These are phyloP conservation scores for Barnettozyma hawaiiensis DNA, from an alignment of 1,139 yeast genomes.

Conservation along the genomic window DNA sequence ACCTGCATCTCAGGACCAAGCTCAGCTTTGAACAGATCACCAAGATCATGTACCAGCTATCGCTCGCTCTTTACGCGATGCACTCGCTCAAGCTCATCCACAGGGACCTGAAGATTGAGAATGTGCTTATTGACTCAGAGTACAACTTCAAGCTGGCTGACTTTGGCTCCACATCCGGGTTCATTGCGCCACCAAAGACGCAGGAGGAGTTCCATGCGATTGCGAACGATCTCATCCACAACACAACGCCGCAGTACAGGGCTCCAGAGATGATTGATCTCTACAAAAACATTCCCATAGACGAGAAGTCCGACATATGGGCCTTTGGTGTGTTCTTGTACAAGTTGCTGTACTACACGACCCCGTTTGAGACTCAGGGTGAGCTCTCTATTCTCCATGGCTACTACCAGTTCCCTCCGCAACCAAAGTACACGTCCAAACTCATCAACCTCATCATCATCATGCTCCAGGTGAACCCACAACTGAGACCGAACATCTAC, in stretches of 20 bases:
- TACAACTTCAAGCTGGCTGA: slow-evolving; percentile 68
- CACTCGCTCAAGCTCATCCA: slow-evolving; percentile 60
- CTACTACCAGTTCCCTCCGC: slow-evolving; percentile 50
- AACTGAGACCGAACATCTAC: slow-evolving; percentile 64
- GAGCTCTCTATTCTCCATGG: slow-evolving; percentile 63
- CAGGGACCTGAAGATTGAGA: slow-evolving; percentile 75
- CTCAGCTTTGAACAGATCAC: slow-evolving; percentile 57
- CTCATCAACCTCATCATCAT: slow-evolving; percentile 56
- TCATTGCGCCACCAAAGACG: slow-evolving; percentile 57
- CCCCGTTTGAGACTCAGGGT: slow-evolving; percentile 87
- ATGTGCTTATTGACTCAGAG: slow-evolving; percentile 56
- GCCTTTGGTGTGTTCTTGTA: slow-evolving; percentile 89
- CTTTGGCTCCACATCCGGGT: slow-evolving; percentile 86
- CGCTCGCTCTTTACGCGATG: slow-evolving; percentile 68
- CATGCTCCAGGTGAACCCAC: slow-evolving; percentile 63
- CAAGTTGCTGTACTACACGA: slow-evolving; percentile 87
- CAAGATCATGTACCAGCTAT: slow-evolving; percentile 60
- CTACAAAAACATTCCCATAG: slow-evolving; percentile 77
- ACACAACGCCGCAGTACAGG: slow-evolving; percentile 96
- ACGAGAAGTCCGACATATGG: slow-evolving; percentile 95
- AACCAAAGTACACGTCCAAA: slow-evolving; percentile 42
- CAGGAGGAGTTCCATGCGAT: slow-evolving; percentile 61
- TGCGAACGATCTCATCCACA: slow-evolving; percentile 79
- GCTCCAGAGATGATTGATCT: slow-evolving; percentile 96
- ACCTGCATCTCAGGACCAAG: slow-evolving; percentile 58